A percentile compares a stretch with the other conserved stretches of the same genome.
Conservation (phyloP, 2,329 filamentous ascomycete species). For the Phyllosticta capitalensis region DNA sequence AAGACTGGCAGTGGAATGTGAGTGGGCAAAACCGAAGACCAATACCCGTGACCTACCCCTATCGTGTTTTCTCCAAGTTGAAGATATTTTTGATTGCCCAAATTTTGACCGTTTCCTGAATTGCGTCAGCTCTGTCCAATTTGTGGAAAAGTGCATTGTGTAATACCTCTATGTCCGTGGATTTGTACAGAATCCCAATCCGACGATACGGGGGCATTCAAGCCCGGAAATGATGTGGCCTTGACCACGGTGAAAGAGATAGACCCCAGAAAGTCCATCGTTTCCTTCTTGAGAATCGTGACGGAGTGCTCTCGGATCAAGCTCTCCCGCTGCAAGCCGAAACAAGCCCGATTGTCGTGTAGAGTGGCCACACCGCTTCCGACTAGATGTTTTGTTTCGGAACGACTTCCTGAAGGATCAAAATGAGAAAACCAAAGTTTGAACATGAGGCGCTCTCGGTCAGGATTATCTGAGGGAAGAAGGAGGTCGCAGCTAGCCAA, state of each 20-base stretch:
- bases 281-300: conserved; percentile 74
- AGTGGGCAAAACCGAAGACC: not conserved
- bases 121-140: conserved; percentile 50
- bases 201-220: conserved; percentile 50
- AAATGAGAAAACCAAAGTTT: conserved; percentile 91
- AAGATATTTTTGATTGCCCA: conserved; percentile 70
- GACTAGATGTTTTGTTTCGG: conserved; percentile 67
- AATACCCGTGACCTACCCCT: conserved; percentile 32
- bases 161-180: conserved; percentile 98
- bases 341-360: conserved; percentile 70
- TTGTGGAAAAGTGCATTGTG: conserved; percentile 54
- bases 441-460: conserved; percentile 35
- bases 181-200: conserved; percentile 79
- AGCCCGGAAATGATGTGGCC: conserved; percentile 74
- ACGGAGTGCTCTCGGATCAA: conserved; percentile 88
- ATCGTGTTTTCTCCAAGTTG: conserved; percentile 96
- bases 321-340: conserved; percentile 81
- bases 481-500: not conserved
- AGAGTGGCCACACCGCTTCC: conserved; percentile 83
- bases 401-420: conserved; percentile 84
- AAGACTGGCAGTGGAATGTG: conserved; percentile 47
- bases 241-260: conserved; percentile 97
- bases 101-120: conserved; percentile 79
- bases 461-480: not conserved
- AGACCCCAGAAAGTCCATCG: conserved; percentile 80